These are phyloP conservation scores for Populus deltoides DNA, from an alignment of 345 rosid genomes.

Conservation along the genomic window DNA sequence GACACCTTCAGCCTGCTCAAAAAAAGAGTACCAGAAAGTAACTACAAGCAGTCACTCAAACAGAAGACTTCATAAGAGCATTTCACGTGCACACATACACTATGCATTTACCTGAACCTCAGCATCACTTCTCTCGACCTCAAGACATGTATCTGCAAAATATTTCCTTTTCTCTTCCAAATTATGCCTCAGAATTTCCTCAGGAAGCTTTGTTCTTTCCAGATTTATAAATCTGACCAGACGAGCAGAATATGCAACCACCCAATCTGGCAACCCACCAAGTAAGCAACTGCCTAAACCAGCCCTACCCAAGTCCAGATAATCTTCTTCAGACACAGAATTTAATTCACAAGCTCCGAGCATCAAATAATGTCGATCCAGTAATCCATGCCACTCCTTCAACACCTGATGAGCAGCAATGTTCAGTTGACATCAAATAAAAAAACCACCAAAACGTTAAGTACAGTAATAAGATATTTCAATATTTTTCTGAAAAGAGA, in stretches of 20 bases:
- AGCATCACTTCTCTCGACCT: constrained; percentile 96
- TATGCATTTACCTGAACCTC: constrained; percentile 81
- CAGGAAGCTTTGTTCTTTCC: constrained; percentile 96
- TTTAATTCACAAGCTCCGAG: constrained; percentile 80
- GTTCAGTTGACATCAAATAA: constrained; percentile 9
- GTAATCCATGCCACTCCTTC: constrained; percentile 85
- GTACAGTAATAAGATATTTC: background rate
- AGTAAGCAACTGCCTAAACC: constrained; percentile 97
- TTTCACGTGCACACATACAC: background rate
- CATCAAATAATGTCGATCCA: constrained; percentile 84
- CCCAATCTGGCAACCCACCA: constrained; percentile 96
- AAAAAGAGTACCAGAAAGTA: constrained; percentile 23
- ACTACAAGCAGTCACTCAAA: constrained; percentile 10
- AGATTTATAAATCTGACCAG: constrained; percentile 91
- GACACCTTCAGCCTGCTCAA: constrained; percentile 94
- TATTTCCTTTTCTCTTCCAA: constrained; percentile 91
- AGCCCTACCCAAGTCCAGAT: constrained; percentile 94
- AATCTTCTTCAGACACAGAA: constrained; percentile 91
- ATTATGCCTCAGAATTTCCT: constrained; percentile 84
- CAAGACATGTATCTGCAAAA: constrained; percentile 63
- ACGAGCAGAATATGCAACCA: constrained; percentile 92
- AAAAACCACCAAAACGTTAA: background rate
- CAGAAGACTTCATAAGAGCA: background rate
- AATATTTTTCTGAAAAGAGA: background rate
- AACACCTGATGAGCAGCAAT: constrained; percentile 55